phyloP scores from a whole-genome alignment of 164 flowering plant genomes.

The Chimonanthus praecox region DNA sequence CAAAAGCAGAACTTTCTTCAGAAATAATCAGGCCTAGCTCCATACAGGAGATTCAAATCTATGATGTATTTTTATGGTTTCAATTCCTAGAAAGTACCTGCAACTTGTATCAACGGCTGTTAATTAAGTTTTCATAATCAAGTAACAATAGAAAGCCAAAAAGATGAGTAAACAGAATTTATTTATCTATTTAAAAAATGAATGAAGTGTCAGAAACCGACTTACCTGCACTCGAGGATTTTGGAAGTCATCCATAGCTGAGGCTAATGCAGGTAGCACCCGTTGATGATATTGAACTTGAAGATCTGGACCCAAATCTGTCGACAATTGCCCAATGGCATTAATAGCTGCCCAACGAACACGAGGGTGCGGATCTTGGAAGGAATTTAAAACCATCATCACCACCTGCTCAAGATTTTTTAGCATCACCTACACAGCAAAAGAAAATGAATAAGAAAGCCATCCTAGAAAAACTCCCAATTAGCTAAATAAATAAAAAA shows the following conservation, averaged over 20 bases:
- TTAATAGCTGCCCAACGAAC: constrained; percentile 99
- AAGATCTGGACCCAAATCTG: constrained; percentile 95
- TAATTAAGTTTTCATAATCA: background rate
- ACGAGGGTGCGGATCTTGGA: constrained; percentile 93
- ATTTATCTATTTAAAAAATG: background rate
- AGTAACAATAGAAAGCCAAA: background rate
- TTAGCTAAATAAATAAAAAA: background rate
- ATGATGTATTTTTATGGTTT: background rate
- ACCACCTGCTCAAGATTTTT: constrained; percentile 92
- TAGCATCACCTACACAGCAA: constrained; percentile 69
- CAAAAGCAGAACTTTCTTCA: no score
- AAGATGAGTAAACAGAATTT: background rate
- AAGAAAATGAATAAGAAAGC: no score
- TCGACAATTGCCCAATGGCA: constrained; percentile 93
- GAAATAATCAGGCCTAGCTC: no score
- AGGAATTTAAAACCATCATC: constrained; percentile 82
- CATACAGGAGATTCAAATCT: background rate
- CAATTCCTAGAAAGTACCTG: background rate
- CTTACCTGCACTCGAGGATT: constrained; percentile 96
- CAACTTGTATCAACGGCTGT: background rate
- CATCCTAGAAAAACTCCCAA: background rate
- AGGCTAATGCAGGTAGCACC: constrained; percentile 79
- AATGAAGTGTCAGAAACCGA: background rate
- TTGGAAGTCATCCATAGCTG: constrained; percentile 96
- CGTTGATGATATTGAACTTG: constrained; percentile 83